Percentiles rank a stretch among this genome's conserved stretches.
These are phyloP conservation scores for Termitomyces sp. DNA, from an alignment of 768 basidiomycete genomes.

Conservation along the genomic window DNA sequence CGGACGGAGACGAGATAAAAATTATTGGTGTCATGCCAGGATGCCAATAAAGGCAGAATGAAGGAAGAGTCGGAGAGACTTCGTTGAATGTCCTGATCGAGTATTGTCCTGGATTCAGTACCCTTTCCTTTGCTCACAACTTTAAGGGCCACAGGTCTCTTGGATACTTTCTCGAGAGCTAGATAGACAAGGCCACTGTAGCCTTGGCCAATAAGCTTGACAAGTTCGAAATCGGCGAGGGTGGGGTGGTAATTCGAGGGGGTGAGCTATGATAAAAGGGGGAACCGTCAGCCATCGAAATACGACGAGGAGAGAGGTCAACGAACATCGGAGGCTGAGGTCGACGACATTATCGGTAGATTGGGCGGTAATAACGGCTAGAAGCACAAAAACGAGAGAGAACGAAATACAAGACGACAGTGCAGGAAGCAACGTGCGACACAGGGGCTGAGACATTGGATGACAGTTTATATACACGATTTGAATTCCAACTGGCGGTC, in stretches of 20 bases:
- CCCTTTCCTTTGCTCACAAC: neutral
- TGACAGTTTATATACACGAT: neutral
- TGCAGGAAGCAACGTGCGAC: neutral
- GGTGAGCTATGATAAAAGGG: neutral
- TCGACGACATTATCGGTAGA: neutral
- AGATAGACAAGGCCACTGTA: slow-evolving; percentile 2
- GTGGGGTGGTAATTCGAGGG: neutral
- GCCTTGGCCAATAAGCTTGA: slow-evolving; percentile 2
- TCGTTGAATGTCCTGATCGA: neutral
- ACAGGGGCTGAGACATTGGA: neutral
- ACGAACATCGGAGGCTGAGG: neutral
- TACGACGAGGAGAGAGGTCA: neutral
- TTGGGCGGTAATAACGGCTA: neutral
- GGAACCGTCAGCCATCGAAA: neutral
- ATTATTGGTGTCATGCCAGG: slow-evolving; percentile 7
- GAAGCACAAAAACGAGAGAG: neutral
- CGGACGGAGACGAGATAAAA: slow-evolving; percentile 11
- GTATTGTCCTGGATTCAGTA: neutral
- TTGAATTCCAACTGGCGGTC: neutral
- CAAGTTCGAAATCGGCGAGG: slow-evolving; percentile 1
- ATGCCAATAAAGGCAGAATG: neutral
- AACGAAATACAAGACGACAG: neutral
- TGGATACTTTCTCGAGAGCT: neutral
- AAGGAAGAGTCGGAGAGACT: neutral
- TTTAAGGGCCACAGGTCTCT: slow-evolving; percentile 2